These are phyloP conservation scores for Chytriomyces confervae DNA, from an alignment of 192 early-diverging fungal species.

Conservation along the genomic window DNA sequence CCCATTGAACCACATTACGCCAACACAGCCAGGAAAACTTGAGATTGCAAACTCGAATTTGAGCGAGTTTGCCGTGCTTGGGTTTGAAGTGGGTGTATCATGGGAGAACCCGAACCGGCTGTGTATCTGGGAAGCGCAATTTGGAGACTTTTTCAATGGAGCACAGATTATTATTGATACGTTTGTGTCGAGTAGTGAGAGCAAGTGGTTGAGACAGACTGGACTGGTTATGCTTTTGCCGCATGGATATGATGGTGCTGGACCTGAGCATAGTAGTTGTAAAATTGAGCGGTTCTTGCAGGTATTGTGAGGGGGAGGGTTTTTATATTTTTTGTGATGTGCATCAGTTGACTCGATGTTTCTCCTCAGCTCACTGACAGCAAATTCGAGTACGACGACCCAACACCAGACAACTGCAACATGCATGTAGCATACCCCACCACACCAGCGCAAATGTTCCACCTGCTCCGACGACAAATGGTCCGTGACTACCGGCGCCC, in stretches of 20 bases:
- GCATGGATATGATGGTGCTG: conserved; percentile 94
- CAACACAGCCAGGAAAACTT: conserved; percentile 59
- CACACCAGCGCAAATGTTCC: conserved; percentile 93
- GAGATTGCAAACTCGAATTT: conserved; percentile 92
- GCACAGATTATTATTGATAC: conserved; percentile 90
- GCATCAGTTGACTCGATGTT: too few species aligned
- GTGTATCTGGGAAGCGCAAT: conserved; percentile 93
- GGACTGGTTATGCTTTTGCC: conserved; percentile 93
- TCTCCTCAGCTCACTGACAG: conserved; percentile 74
- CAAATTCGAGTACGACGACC: conserved; percentile 64
- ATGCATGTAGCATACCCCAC: conserved; percentile 94
- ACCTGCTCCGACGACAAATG: conserved; percentile 93
- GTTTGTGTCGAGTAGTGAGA: conserved; percentile 84
- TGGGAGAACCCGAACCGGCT: conserved; percentile 85
- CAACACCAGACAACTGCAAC: conserved; percentile 76
- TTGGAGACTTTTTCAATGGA: conserved; percentile 97
- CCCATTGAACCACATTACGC: conserved; percentile 73
- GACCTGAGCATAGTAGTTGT: conserved; percentile 91
- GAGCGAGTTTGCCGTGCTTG: conserved; percentile 94
- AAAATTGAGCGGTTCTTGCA: conserved; percentile 96
- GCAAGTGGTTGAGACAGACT: conserved; percentile 93
- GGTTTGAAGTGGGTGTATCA: conserved; percentile 94
- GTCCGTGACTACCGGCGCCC: conserved; percentile 89
- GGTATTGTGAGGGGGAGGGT: too few species aligned
- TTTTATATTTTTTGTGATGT: too few species aligned